Evolutionary conservation across 371 early-diverging fungal species (phyloP), one percentile per base, ranked within the genome.

Genomic region (Apophysomyces variabilis): DNA sequence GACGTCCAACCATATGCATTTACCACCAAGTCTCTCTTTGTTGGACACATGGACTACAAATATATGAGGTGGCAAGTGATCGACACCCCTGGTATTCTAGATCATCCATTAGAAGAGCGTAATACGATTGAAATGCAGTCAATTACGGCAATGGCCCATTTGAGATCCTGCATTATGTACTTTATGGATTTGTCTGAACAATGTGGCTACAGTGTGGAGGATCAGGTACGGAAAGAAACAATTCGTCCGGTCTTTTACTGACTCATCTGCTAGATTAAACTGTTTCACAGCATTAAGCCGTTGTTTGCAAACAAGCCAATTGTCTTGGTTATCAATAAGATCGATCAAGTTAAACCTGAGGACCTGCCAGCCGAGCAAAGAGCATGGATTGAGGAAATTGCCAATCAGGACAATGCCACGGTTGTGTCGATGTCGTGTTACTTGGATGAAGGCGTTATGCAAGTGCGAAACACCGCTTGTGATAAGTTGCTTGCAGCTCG

Each of bases 81-180:
- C 67, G 99, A 99, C 81, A 99, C 99, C 13, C 99, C 99, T 8
- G 99, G 99, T 71, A 98, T 99, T 74, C 86, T 99, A 64, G 99
- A 99, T 85, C 99, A 99, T 77, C 97, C 99, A 37, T 87, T 99
- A 54, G 99, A 99, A 85, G 95, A 99, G 73, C 92, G 99, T 74
- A 99, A 99, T 85, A 99, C 99, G 26, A 99, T 99, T 75, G 99
- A 99, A 85, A 99, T 99, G 99, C 99, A 99, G 82, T 96, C 97
- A 61, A 98, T 99, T 71, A 99, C 99, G 12, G 99, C 99, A 38
- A 89, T 99, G 69, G 99, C 99, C 18, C 99, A 99, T 78, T 84
- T 99, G 77, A 89, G 99, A 69, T 93, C 99, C 13, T 95, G 96
- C 65, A 93, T 99, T 73, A 80, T 99, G 79, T 99, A 93, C 90